Evolutionary conservation across 768 basidiomycete species (phyloP), one percentile per base, ranked within the genome.

Genomic region (Tylopilus cervinicoccineus): DNA sequence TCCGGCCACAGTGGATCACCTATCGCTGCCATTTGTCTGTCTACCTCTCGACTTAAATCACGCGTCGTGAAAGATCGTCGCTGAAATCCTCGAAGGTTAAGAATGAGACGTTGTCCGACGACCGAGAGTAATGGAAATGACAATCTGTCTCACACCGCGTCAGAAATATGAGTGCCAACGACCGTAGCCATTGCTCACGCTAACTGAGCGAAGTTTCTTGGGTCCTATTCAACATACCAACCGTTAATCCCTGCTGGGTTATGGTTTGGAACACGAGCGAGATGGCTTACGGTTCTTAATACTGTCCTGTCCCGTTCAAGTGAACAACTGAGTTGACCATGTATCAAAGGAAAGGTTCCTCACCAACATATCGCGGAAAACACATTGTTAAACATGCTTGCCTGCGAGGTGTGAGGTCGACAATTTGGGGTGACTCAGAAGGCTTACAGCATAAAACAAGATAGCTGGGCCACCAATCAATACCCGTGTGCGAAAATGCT

Each of bases 21-120:
- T 16, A 61, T 47, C 10, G 41, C 56, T 2, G 32, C 43, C 11
- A 61, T 24, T 37, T 61, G 60, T 28, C 57, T 48, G 43, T 61
- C 51, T 6, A 62, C 46, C 14, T 59, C 60, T 26, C 29, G 42
- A 7, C 60, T 58, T 5, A 61, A 10, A 24, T 55, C 51, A 10
- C 36, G 20, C 2, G 23, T 47, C 2, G 44, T 31, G 4, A 41
- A 40, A 3, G 36, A n/a, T 19, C 33, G 53, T 19, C 22, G 33
- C 17, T 38, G 27, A 13, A 43, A 37, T 31, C 38, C 42, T 14
- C 51, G 48, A 16, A 61, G 51, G 38, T 58, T 61, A 22, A 61
- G 49, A 14, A 61, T 45, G 9, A 58, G 50, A 5, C 54, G 60
- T 41, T 61, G 60, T 17, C 60, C 60, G 0, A 40, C 14, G 5